Conservation (phyloP, 805 yeast species). For the Schwanniomyces vanrijiae region DNA sequence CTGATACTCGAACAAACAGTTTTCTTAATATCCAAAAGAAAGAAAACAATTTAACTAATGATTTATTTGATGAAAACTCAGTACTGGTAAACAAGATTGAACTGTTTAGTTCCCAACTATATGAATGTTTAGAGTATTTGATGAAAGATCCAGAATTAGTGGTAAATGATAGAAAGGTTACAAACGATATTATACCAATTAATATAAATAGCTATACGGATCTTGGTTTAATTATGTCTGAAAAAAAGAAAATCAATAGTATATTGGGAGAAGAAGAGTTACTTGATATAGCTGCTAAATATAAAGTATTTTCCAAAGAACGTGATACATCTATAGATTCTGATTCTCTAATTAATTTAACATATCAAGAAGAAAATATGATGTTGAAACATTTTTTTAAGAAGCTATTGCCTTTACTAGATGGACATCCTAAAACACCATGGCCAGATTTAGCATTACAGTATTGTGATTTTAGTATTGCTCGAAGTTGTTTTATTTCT, state of each 20-base stretch:
- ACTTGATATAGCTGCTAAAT: background rate
- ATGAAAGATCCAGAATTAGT: conserved; percentile 8
- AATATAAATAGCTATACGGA: background rate
- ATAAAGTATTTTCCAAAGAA: background rate
- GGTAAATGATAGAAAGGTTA: background rate
- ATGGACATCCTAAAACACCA: conserved; percentile 61
- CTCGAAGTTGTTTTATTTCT: conserved; percentile 57
- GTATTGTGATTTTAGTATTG: conserved; percentile 58
- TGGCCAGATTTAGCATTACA: conserved; percentile 61
- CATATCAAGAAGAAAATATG: conserved; percentile 51
- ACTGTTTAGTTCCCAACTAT: conserved; percentile 21
- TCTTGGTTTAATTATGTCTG: background rate
- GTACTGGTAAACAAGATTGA: conserved; percentile 6
- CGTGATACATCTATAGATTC: background rate
- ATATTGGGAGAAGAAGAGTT: background rate
- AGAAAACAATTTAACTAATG: background rate
- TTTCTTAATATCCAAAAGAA: background rate
- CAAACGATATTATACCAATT: background rate
- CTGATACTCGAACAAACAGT: background rate
- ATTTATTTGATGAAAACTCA: background rate
- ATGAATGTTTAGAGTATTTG: conserved; percentile 24
- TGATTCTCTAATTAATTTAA: conserved; percentile 15
- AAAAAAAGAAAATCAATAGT: too few species aligned
- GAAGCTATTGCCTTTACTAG: conserved; percentile 50
- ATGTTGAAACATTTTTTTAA: conserved; percentile 58